Percentiles rank a stretch among this genome's conserved stretches.
Conservation (phyloP, 306 rosid genomes). For the Pueraria montana region DNA sequence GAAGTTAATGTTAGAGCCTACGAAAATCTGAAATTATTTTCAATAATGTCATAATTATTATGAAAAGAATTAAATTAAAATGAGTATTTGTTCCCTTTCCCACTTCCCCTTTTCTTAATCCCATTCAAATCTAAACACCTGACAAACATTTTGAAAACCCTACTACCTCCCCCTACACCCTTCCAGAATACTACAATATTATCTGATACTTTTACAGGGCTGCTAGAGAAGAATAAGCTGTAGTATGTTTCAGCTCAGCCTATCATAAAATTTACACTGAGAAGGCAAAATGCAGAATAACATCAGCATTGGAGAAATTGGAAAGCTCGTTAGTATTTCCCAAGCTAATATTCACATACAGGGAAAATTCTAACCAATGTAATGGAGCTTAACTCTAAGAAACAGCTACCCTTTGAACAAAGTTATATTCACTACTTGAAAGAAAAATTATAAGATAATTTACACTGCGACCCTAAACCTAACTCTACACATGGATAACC, state of each 20-base stretch:
- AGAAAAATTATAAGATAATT: conserved; percentile 52
- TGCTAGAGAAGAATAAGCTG: conserved; percentile 17
- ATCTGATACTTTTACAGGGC: not conserved
- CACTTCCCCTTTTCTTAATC: not conserved
- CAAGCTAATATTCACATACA: conserved; percentile 56
- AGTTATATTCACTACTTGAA: conserved; percentile 52
- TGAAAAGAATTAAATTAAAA: not conserved
- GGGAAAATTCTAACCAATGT: conserved; percentile 45
- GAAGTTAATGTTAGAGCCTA: not conserved
- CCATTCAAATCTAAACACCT: not conserved
- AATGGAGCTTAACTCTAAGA: conserved; percentile 46
- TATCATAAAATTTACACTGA: conserved; percentile 5
- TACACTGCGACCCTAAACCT: conserved; percentile 80
- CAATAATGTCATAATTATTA: not conserved
- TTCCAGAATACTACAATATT: not conserved
- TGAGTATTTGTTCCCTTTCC: not conserved
- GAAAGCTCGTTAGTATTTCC: conserved; percentile 26
- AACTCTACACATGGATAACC: conserved; percentile 62
- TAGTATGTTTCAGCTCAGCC: not conserved
- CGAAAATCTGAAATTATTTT: not conserved
- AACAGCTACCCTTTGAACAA: conserved; percentile 62
- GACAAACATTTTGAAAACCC: not conserved
- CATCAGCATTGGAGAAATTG: not conserved
- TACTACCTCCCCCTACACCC: not conserved
- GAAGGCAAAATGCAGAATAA: conserved; percentile 27